Conservation (phyloP, 495 filamentous ascomycete genomes). For the Hyaloscypha variabilis region DNA sequence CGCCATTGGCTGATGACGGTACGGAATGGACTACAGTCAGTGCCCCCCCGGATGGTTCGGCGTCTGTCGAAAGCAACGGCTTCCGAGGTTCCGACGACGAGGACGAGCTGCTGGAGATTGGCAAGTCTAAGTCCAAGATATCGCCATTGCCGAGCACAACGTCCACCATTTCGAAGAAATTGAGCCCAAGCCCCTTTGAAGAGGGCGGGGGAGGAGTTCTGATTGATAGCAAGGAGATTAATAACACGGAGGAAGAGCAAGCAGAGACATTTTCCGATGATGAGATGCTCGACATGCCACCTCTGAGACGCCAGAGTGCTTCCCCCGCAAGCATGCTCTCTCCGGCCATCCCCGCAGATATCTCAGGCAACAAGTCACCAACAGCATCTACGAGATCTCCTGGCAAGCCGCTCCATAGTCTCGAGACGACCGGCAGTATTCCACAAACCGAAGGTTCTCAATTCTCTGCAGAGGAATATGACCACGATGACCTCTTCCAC, state of each 20-base stretch:
- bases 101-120: neutral
- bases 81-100: conserved; percentile 11
- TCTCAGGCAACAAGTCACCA: conserved; percentile 11
- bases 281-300: conserved; percentile 36
- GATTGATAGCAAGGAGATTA: neutral
- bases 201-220: neutral
- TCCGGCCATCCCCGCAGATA: neutral
- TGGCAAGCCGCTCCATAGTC: neutral
- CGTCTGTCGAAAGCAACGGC: conserved; percentile 20
- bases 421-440: conserved; percentile 1
- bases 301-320: conserved; percentile 31
- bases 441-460: neutral
- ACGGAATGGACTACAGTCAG: conserved; percentile 36
- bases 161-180: neutral
- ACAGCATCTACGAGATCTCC: conserved; percentile 10
- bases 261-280: conserved; percentile 26
- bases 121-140: neutral
- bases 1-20: conserved; percentile 33
- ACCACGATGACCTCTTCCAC: conserved; percentile 28
- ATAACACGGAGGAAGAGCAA: conserved; percentile 9
- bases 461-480: conserved; percentile 5
- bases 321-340: conserved; percentile 20
- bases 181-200: neutral
- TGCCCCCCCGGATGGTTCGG: conserved; percentile 30
- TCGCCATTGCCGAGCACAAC: neutral